Conservation (phyloP, 2,329 filamentous ascomycete species). For the Xylariaceae sp. region DNA sequence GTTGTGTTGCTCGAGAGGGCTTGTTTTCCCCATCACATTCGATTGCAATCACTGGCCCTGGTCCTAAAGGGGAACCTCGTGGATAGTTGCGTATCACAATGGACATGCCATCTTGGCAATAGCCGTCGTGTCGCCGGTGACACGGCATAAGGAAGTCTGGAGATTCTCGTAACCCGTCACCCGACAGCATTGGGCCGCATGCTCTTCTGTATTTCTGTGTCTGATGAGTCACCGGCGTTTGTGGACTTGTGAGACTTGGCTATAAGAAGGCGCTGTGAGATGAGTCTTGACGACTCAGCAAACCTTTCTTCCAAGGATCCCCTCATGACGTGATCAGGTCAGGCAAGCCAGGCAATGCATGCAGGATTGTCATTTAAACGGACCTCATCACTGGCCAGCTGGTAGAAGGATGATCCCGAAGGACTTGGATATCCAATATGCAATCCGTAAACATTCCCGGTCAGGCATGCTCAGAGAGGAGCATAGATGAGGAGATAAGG, state of each 20-base stretch:
- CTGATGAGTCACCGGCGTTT: conserved; percentile 6
- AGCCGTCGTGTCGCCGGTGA: conserved; percentile 2
- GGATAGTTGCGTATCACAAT: conserved; percentile 6
- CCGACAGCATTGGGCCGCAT: conserved; percentile 11
- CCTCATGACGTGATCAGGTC: not conserved
- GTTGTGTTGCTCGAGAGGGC: not conserved
- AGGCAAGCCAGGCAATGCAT: not conserved
- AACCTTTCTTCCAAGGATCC: not conserved
- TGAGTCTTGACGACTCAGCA: not conserved
- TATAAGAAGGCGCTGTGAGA: not conserved
- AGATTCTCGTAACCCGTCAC: conserved; percentile 16
- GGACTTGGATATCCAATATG: not conserved
- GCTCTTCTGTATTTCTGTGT: conserved; percentile 9
- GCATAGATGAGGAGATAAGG: not conserved
- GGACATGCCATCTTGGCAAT: conserved; percentile 1
- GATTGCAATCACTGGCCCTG: not conserved
- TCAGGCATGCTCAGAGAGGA: not conserved
- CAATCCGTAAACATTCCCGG: too few species aligned
- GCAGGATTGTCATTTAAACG: not conserved
- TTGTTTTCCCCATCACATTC: conserved; percentile 4
- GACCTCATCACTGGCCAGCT: not conserved
- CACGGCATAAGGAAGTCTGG: conserved; percentile 10
- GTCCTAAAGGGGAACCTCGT: not conserved
- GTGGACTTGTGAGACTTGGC: conserved; percentile 3
- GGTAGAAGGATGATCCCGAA: not conserved